Evolutionary conservation across 2,329 filamentous ascomycete species (phyloP), one percentile per base, ranked within the genome.

Genomic region (Aaosphaeria pasadenensis): DNA sequence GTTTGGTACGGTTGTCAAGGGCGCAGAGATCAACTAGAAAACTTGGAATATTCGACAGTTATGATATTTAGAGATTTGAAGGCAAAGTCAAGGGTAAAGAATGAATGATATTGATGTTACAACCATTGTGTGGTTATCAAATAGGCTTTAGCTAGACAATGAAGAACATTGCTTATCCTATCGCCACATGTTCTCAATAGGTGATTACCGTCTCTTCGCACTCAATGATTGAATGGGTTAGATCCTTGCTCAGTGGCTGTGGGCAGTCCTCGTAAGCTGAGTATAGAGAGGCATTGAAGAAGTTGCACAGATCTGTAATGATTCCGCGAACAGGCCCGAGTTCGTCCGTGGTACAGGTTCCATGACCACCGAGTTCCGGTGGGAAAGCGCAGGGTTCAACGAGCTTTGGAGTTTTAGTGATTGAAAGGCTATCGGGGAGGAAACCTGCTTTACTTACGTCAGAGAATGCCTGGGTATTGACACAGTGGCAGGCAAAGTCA

Each of bases 1-100:
- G 1, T 86, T 87, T 66, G 84, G 75, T 1, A 86, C 82, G 0
- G 72, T 87, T 5, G 71, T 86, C 1, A 70, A 76, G 53, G 77
- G 76, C 55, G 64, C 55, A 24, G 76, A 80, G 30, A 74, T 80
- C 56, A 73, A 74, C 52, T 73, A 60, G 46, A 29, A 28, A 17
- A 29, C 11, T 28, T 39, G 17, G 38, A 7, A 39, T 6, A 30
- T 17, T 35, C 30, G 39, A 24, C 2, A 24, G 17, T 24, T 24
- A 36, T 9, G n/a, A 13, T 36, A 36, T 36, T 13, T 9, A 36
- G 9, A 36, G 9, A 36, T 9, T 13, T 24, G 17, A 24, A 24
- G 17, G 17, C 17, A 24, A 24, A 24, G 17, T 24, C 17, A 24
- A 11, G 7, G 11, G 28, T 41, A 28, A 9, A 11, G 39, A 41